Evolutionary conservation across 1,284 basidiomycete genomes (phyloP).

Genomic region (Heimioporus retisporus): DNA sequence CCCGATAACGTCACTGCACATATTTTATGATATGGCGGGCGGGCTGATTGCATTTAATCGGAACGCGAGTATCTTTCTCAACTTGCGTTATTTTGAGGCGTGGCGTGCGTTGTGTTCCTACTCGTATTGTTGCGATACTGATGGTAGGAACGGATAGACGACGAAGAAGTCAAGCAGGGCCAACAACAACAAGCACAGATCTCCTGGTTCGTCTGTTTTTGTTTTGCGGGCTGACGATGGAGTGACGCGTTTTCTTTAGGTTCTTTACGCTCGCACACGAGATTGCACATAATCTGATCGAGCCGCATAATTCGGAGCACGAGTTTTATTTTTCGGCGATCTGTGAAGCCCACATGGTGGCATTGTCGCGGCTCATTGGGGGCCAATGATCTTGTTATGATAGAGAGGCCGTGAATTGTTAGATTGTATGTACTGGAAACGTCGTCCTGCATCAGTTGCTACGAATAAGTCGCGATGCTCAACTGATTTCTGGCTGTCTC

Average conservation of each 20-base stretch:
- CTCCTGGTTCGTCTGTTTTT: slow-evolving; percentile 66
- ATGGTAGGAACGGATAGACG: slow-evolving; percentile 58
- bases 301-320: slow-evolving; percentile 85
- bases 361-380: slow-evolving; percentile 34
- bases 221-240: not conserved
- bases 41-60: slow-evolving; percentile 96
- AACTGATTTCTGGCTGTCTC: too few relatives aligned
- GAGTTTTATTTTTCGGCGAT: slow-evolving; percentile 96
- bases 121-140: not conserved
- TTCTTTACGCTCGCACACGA: slow-evolving; percentile 96
- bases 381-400: too few relatives aligned
- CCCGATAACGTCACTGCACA: slow-evolving; percentile 78
- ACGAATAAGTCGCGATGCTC: too few relatives aligned
- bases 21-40: slow-evolving; percentile 89
- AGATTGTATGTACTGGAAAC: too few relatives aligned
- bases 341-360: slow-evolving; percentile 70
- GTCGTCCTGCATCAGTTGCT: too few relatives aligned
- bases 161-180: slow-evolving; percentile 71
- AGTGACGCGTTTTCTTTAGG: slow-evolving; percentile 45
- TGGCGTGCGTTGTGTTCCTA: slow-evolving; percentile 72
- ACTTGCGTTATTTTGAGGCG: slow-evolving; percentile 87
- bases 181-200: slow-evolving; percentile 77
- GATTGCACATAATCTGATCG: slow-evolving; percentile 87
- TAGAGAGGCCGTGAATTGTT: too few relatives aligned
- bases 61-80: slow-evolving; percentile 91